These are phyloP conservation scores for Apocynum venetum DNA, from an alignment of 257 asterid genomes.

Conservation along the genomic window DNA sequence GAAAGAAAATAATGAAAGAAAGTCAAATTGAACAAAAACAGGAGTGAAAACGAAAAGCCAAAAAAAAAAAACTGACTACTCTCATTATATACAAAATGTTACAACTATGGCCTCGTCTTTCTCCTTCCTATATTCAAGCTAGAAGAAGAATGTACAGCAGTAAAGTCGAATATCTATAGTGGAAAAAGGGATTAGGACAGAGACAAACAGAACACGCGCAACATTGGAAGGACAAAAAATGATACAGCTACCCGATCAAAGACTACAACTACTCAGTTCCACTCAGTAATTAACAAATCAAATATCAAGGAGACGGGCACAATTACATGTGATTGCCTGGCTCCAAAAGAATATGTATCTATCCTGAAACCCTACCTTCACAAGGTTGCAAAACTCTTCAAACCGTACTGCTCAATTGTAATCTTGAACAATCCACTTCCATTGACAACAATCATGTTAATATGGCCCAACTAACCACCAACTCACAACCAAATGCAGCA, in stretches of 20 bases:
- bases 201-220: conserved; percentile 39
- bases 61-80: conserved; percentile 23
- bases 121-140: conserved; percentile 33
- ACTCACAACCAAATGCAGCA: not conserved
- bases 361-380: conserved; percentile 37
- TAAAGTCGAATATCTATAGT: conserved; percentile 20
- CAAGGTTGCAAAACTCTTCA: conserved; percentile 32
- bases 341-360: conserved; percentile 73
- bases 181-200: conserved; percentile 12
- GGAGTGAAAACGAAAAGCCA: not conserved
- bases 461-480: not conserved
- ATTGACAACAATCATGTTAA: conserved; percentile 12
- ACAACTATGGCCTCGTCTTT: conserved; percentile 40
- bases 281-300: conserved; percentile 52
- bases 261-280: conserved; percentile 38
- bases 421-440: conserved; percentile 12
- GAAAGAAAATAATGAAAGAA: too few relatives aligned
- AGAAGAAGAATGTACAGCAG: conserved; percentile 50
- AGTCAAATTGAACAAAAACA: not conserved
- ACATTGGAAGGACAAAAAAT: conserved; percentile 10
- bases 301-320: conserved; percentile 46
- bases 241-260: conserved; percentile 27
- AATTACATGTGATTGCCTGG: conserved; percentile 35
- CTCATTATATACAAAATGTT: conserved; percentile 48
- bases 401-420: conserved; percentile 27